Evolutionary conservation across 2,329 filamentous ascomycete species (phyloP), one percentile per base, ranked within the genome.

Genomic region (Myrmaecium sp.): DNA sequence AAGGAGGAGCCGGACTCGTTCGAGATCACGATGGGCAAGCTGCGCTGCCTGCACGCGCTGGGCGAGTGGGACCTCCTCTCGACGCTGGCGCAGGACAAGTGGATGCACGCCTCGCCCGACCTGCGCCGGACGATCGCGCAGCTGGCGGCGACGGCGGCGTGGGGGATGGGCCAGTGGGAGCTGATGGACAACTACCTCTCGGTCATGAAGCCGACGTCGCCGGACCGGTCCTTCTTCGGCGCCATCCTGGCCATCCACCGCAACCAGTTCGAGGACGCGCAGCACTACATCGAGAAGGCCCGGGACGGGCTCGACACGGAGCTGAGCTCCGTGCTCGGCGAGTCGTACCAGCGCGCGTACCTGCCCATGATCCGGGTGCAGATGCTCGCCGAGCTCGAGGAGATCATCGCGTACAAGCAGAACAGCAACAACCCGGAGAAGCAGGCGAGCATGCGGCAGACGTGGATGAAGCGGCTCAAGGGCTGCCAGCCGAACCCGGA

Each of bases 21-120:
- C 33, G 89, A 95, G 33, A 82, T 98, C 28, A 83, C 92, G 17
- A 95, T 98, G 84, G 89, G 89, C 38, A 98, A 98, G 56, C 98
- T 99, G 89, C 74, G 89, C 25, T 99, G 89, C 63, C 58, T 95
- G 36, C 89, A 99, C 48, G 91, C 89, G 6, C 64, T 99, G 18
- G 89, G 89, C 34, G 89, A 99, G 51, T 99, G 89, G 89, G 91
- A 95, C 39, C 73, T 82, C 4, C 63, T 99, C 10, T 91, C 86
- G 1, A 74, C 72, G 25, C 63, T 98, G 29, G 86, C 84, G 0
- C 78, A 91, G 45, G 83, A 84, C 46, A 92, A 86, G 27, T 99
- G 89, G 89, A 71, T 79, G 38, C 83, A 84, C 46, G 89, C 86
- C 5, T 74, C 74, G 4, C 67, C 77, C 4, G 89, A 95, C 34